Percentiles rank a stretch among this genome's conserved stretches.
Evolutionary conservation across 2,329 filamentous ascomycete species (phyloP).

Genomic region (Sporothrix pallida): DNA sequence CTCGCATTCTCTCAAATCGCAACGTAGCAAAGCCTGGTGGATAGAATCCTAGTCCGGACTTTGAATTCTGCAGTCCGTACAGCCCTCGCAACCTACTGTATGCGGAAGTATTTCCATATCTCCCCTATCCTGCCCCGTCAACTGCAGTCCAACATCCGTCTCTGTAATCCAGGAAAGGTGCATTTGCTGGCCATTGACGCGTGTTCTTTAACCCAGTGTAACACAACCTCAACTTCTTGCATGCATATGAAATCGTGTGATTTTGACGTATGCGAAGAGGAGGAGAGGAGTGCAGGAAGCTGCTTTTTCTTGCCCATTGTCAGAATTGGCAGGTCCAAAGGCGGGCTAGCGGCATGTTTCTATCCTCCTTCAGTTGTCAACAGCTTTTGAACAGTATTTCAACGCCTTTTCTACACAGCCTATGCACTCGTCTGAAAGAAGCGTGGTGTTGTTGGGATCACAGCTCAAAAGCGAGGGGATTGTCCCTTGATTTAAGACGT

Average conservation of each 20-base stretch:
- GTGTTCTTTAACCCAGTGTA: background rate
- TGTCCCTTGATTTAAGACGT: background rate
- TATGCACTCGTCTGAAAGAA: background rate
- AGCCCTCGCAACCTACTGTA: background rate
- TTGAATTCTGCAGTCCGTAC: no score
- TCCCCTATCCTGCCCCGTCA: background rate
- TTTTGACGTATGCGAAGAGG: background rate
- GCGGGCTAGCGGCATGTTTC: background rate
- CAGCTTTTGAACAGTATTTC: background rate
- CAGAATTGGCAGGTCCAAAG: background rate
- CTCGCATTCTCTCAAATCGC: background rate
- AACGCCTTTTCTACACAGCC: background rate
- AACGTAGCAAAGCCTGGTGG: no score
- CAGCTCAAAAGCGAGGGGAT: background rate
- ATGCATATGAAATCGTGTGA: background rate
- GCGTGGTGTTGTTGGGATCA: background rate
- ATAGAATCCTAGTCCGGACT: no score
- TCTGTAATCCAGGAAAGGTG: background rate
- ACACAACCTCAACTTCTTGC: background rate
- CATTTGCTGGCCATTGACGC: background rate
- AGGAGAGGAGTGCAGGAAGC: no score
- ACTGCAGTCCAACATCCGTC: background rate
- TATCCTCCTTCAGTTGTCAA: background rate
- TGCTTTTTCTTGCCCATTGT: background rate
- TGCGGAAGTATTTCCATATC: background rate